phyloP scores from a whole-genome alignment of 352 stramenopile genomes.

The Pythium aquatile region DNA sequence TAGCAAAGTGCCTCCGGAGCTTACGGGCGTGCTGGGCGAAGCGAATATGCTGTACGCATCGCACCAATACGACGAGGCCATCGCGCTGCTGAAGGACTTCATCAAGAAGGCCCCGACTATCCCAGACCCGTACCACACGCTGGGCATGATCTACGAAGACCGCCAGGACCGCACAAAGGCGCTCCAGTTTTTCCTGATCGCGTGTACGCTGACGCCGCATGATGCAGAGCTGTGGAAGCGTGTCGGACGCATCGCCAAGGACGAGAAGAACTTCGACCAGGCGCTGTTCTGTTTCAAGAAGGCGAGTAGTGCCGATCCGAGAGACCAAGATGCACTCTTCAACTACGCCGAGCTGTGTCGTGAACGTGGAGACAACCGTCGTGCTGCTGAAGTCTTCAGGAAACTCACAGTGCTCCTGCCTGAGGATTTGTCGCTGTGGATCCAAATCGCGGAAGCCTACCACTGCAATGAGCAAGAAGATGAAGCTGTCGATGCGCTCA shows the following conservation, averaged over 20 bases:
- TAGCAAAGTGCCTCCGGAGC: slow-evolving; percentile 76
- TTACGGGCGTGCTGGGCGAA: slow-evolving; percentile 76
- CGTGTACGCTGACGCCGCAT: slow-evolving; percentile 76
- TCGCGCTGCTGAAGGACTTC: slow-evolving; percentile 82
- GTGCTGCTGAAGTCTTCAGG: slow-evolving; percentile 78
- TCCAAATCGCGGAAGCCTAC: slow-evolving; percentile 85
- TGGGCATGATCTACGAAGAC: slow-evolving; percentile 89
- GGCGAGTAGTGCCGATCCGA: slow-evolving; percentile 72
- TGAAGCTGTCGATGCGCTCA: slow-evolving; percentile 78
- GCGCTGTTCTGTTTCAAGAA: slow-evolving; percentile 87
- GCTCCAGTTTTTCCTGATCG: slow-evolving; percentile 85
- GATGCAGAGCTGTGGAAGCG: slow-evolving; percentile 86
- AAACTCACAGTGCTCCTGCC: slow-evolving; percentile 72
- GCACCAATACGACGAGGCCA: slow-evolving; percentile 82
- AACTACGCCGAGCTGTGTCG: slow-evolving; percentile 80
- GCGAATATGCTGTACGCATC: slow-evolving; percentile 88
- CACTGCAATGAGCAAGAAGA: slow-evolving; percentile 87
- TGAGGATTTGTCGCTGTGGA: slow-evolving; percentile 80
- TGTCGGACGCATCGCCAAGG: slow-evolving; percentile 80
- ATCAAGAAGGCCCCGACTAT: slow-evolving; percentile 89
- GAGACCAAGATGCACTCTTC: slow-evolving; percentile 80
- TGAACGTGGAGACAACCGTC: slow-evolving; percentile 74
- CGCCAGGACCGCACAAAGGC: slow-evolving; percentile 77
- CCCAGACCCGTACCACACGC: slow-evolving; percentile 82
- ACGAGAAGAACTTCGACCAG: slow-evolving; percentile 85